A percentile compares a stretch with the other conserved stretches of the same genome.
These are phyloP conservation scores for Hyaloscypha hepaticicola DNA, from an alignment of 495 filamentous ascomycete genomes.

Conservation along the genomic window DNA sequence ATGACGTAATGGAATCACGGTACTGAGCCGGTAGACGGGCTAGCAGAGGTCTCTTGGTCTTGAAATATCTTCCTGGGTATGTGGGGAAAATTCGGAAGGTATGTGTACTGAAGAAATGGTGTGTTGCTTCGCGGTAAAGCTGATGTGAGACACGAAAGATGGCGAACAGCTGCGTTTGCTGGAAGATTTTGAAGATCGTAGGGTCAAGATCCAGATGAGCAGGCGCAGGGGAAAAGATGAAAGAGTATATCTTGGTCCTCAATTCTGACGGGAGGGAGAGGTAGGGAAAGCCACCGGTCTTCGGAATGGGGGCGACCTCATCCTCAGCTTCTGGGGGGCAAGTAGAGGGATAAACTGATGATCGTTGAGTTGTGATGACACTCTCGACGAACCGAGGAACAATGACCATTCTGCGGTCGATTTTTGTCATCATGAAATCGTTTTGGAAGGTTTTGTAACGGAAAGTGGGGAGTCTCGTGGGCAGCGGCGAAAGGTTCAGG, in stretches of 20 bases:
- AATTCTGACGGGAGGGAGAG: constrained; percentile 77
- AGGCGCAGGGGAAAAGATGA: constrained; percentile 54
- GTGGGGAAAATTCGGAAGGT: constrained; percentile 77
- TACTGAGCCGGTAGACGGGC: constrained; percentile 66
- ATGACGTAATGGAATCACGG: constrained; percentile 60
- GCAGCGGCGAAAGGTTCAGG: background rate
- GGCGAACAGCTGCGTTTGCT: constrained; percentile 37
- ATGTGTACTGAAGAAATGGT: constrained; percentile 72
- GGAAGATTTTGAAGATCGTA: constrained; percentile 57
- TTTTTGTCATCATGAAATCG: constrained; percentile 10
- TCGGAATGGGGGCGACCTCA: constrained; percentile 21
- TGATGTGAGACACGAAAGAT: constrained; percentile 60
- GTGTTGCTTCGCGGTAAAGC: constrained; percentile 69
- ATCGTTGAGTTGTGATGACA: constrained; percentile 30
- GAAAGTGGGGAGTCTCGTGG: constrained; percentile 13
- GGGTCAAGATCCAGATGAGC: constrained; percentile 70
- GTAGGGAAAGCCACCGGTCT: constrained; percentile 59
- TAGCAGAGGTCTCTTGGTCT: constrained; percentile 61
- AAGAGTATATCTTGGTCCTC: constrained; percentile 66
- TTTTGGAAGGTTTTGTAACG: background rate
- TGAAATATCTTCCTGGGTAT: constrained; percentile 63
- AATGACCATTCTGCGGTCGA: background rate
- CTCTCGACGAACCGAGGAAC: constrained; percentile 10
- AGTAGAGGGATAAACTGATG: constrained; percentile 42
- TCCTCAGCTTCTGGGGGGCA: constrained; percentile 46